Base-by-base conservation (phyloP, 495 filamentous ascomycete species). In the Physcia stellaris region DNA sequence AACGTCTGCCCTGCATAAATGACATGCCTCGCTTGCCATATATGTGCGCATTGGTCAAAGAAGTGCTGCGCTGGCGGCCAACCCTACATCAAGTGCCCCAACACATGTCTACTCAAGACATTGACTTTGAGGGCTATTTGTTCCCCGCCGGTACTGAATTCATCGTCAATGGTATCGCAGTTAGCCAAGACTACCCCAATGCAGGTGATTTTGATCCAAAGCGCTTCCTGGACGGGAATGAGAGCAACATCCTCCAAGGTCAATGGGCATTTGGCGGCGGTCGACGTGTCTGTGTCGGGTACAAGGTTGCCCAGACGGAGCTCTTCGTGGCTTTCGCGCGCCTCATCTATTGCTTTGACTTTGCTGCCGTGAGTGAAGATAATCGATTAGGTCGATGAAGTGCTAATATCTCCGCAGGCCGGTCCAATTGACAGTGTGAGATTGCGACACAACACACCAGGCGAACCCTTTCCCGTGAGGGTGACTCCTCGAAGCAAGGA, bases 121-220 rank as follows among this genome's bases (percentile, higher is more conserved):
- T 71, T 45, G 62, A 70, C 32, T 71, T 66, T 36, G 68, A 69
- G 32, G 64, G 62, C 10, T 69, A 70, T 37, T 36, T 41, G 12
- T 66, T 75, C 40, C 64, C 66, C 2, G 54, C 56, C 4, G 68
- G 68, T 19, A 62, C 60, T 0, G 47, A 45, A 40, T 43, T 65
- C 53, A 42, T 67, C 45, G 44, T 60, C 30, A 55, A 60, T 32
- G 45, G 37, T 3, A 51, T 60, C 30, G 50, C 53, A 6, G 39
- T 60, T 6, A 35, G 56, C 34, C 39, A 60, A 17, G 41, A 55
- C 17, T 51, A 53, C 17, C 45, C 52, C 15, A 43, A 59, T 17
- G 49, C 58, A 3, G 22, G 48, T 3, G 18, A 32, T 1, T 69
- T 72, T 42, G 32, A 32, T 6, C 66, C 66, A 0, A 61, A 66